Conservation (phyloP, 148 eudicot species). For the Rhododendron henanense region DNA sequence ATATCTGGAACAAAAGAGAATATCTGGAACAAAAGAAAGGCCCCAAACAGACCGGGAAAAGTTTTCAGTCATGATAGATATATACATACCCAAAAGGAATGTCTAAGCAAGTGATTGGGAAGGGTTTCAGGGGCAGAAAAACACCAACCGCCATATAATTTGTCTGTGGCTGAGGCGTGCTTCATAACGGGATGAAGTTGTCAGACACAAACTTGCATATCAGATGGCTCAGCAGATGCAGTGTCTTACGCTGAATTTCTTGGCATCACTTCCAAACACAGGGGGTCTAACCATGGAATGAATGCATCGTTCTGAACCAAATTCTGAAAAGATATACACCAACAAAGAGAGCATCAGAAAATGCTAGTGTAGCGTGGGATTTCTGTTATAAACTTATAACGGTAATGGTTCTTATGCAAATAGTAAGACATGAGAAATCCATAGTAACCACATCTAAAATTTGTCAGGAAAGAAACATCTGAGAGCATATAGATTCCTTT, state of each 20-base stretch:
- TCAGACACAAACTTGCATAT: background rate
- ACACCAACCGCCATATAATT: background rate
- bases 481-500: background rate
- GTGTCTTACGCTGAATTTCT: background rate
- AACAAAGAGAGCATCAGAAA: constrained; percentile 8
- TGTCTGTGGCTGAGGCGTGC: background rate
- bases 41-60: background rate
- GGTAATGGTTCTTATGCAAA: background rate
- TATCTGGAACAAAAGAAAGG: background rate
- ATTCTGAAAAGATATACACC: background rate
- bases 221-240: background rate
- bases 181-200: background rate
- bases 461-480: background rate
- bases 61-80: background rate
- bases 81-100: background rate
- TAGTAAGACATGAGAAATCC: background rate
- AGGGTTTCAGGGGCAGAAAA: background rate
- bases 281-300: background rate
- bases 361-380: background rate
- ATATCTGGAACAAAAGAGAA: background rate
- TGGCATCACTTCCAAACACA: constrained; percentile 4
- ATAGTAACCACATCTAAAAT: background rate
- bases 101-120: background rate
- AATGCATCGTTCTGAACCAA: constrained; percentile 7
- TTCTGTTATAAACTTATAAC: background rate